Evolutionary conservation across 352 stramenopile genomes (phyloP).

Genomic region (Phytophthora podocarpi): DNA sequence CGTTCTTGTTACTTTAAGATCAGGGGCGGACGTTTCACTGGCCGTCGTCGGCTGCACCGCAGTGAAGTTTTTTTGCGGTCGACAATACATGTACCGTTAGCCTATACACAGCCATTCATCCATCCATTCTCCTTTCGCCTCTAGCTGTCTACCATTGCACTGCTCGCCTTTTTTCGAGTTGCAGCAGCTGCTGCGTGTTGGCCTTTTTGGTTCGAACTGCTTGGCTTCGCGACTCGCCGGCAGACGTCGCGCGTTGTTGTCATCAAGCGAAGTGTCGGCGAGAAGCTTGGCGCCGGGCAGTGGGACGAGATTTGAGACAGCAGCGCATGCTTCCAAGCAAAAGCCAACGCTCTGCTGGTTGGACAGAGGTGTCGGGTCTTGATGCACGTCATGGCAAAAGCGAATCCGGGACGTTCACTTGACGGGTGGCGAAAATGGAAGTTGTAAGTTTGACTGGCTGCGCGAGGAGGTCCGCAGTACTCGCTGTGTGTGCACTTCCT

Average conservation of each 20-base stretch:
- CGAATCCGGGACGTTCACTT: too few species aligned
- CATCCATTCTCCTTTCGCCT: background rate
- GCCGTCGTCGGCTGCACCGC: background rate
- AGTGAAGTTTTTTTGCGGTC: conserved; percentile 2
- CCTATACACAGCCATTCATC: too few species aligned
- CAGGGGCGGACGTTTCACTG: conserved; percentile 3
- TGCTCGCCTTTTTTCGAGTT: conserved; percentile 34
- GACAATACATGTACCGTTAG: too few species aligned
- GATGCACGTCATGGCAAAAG: too few species aligned
- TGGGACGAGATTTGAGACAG: conserved; percentile 29
- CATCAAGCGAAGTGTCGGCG: conserved; percentile 20
- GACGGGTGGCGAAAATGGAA: background rate
- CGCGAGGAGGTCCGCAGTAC: too few species aligned
- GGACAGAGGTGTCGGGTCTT: too few species aligned
- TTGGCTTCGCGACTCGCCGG: conserved; percentile 18
- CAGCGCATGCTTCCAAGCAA: background rate
- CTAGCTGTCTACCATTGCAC: conserved; percentile 1
- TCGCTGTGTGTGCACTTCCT: too few species aligned
- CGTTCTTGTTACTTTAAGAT: conserved; percentile 1
- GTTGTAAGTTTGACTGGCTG: conserved; percentile 8
- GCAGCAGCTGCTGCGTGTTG: conserved; percentile 34
- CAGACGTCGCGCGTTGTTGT: conserved; percentile 26
- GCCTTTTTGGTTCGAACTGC: conserved; percentile 17
- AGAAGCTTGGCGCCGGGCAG: conserved; percentile 3
- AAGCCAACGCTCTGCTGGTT: too few species aligned